Base-by-base conservation (phyloP, 78 protist genomes). In the Pigoraptor vietnamica region DNA sequence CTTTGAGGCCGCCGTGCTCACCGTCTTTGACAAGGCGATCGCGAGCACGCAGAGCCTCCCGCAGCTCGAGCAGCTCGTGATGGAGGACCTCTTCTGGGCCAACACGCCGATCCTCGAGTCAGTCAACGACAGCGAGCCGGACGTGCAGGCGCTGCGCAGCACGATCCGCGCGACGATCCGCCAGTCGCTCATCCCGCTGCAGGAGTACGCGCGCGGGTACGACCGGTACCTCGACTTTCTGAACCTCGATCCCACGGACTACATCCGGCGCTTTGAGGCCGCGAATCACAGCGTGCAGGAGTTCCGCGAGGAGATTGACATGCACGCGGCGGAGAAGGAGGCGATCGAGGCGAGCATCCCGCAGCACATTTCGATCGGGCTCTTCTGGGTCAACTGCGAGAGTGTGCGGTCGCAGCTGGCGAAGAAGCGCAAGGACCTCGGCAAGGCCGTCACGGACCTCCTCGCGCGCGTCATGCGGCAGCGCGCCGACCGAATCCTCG, bases 71-170 rank as follows among this genome's bases (percentile, higher is more conserved):
- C 48, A 83, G 40, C 86, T 21, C 34, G 91, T 96, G 34, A 94
- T 96, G 96, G 86, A 91, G 37, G 0, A 90, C 10, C 93, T 94
- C 37, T 94, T 95, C 87, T 96, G 97, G 97, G 24, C 89, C 29
- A 14, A 88, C 67, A 89, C 81, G 6, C 96, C 94, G 14, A 0
- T 24, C 36, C 90, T 94, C 24, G 92, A 35, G 21, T 32, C 94
- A 56, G 55, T 83, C 90, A 81, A 25, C 81, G 79, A 90, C 36
- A 35, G 32, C 37, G 83, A 88, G 23, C 88, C 39, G 35, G 2
- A 1, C 36, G 67, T 89, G 35, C 2, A 1, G 10, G 34, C 0
- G 81, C 79, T 92, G 23, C 91, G 40, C 29, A 79, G 67, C 35
- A 25, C 33, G 79, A 83, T 94, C 86, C 40, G 0, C 34, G 36